Conservation (phyloP, 805 yeast genomes). For the Yamadazyma tumulicola region DNA sequence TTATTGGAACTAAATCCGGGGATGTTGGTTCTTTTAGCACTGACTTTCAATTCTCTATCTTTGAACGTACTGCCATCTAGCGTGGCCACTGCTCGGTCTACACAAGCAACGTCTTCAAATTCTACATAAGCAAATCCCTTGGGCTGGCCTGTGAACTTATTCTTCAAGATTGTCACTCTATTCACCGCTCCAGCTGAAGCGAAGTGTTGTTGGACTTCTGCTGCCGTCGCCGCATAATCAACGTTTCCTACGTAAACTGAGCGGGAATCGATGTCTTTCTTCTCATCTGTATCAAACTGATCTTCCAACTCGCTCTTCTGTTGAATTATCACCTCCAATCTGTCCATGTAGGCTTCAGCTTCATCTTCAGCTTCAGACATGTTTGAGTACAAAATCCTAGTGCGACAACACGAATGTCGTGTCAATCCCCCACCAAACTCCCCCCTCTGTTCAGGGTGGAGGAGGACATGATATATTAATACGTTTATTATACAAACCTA, state of each 20-base stretch:
- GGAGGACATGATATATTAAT: too few species aligned
- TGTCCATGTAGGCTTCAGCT: slow-evolving; percentile 1
- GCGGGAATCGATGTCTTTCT: slow-evolving; percentile 69
- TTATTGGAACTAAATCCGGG: slow-evolving; percentile 54
- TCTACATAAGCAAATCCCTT: slow-evolving; percentile 88
- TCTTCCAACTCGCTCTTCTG: too few species aligned
- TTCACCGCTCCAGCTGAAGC: slow-evolving; percentile 67
- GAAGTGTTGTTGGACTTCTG: slow-evolving; percentile 74
- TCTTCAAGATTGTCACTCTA: slow-evolving; percentile 73
- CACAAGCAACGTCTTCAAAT: slow-evolving; percentile 65
- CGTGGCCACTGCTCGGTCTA: slow-evolving; percentile 56
- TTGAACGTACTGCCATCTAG: slow-evolving; percentile 63
- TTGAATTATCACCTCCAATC: slow-evolving; percentile 55
- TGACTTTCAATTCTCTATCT: slow-evolving; percentile 70
- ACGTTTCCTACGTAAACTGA: slow-evolving; percentile 83
- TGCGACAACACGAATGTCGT: too few species aligned
- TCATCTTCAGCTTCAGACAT: too few species aligned
- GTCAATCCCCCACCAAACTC: too few species aligned
- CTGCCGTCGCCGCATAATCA: slow-evolving; percentile 74
- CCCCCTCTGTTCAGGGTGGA: too few species aligned
- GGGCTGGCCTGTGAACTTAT: slow-evolving; percentile 75
- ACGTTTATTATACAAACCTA: too few species aligned
- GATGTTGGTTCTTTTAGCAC: slow-evolving; percentile 74
- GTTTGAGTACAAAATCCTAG: too few species aligned
- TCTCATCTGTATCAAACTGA: slow-evolving; percentile 23